Base-by-base conservation (phyloP, 2,329 filamentous ascomycete genomes). In the Diaporthe vexans region DNA sequence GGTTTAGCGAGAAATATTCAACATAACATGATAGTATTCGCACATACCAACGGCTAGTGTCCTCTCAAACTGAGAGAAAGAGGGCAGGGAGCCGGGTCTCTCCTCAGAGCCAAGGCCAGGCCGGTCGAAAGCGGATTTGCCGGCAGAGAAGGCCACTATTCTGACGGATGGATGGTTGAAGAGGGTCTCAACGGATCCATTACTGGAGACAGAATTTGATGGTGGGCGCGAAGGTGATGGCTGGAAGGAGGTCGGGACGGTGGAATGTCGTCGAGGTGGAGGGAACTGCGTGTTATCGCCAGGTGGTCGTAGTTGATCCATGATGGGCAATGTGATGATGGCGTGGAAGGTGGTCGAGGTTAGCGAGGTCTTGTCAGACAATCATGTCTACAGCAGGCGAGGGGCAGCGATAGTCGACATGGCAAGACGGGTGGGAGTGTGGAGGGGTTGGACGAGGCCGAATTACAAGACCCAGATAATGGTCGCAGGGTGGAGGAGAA, bases 11-110 rank as follows among this genome's bases (percentile, higher is more conserved):
- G 48, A 35, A 8, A 24, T 3, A 46, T 5, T 3, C n/a, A n/a
- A 24, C 9, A 35, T 51, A 29, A 40, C 6, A 51, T 8, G 33
- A 11, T 52, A 48, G 4, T n/a, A 5, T 15, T n/a, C 24, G n/a
- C 29, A 52, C 89, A 76, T 85, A 94, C 93, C 93, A 75, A 94
- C 89, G 74, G 95, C 95, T 76, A 97, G 92, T 0, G 94, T 96
- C 79, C 93, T 90, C 82, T 97, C 95, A 1, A 93, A 90, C n/a
- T 91, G 88, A 3, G 94, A 94, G 65, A 88, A 89, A 92, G 93
- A 96, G 71, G 93, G 88, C 67, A 97, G 85, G 0, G 91, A 91
- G 76, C 93, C 91, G 33, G 90, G 86, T 73, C 90, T 81, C 74
- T 90, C 82, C 78, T 89, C 81, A 71, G 77, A 51, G 73, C 79